Evolutionary conservation across 2,329 filamentous ascomycete species (phyloP).

Genomic region (Sporothrix euskadiensis): DNA sequence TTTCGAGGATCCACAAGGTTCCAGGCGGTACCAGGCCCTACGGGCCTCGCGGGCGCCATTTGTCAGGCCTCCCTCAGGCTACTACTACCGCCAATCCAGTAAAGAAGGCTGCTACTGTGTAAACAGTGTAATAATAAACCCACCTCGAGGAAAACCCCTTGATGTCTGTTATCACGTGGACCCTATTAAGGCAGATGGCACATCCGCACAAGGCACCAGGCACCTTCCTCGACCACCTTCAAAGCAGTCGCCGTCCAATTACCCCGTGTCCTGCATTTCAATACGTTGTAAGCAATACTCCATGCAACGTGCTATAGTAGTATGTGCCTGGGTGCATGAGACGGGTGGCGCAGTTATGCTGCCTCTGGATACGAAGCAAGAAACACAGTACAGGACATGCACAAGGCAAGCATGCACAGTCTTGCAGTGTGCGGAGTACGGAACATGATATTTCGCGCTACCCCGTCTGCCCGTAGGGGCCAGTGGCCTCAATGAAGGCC

Average conservation of each 20-base stretch:
- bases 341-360: not conserved
- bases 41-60: not conserved
- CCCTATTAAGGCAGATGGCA: too few relatives aligned
- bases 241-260: not conserved
- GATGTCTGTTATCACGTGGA: not conserved
- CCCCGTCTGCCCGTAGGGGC: too few relatives aligned
- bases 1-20: not conserved
- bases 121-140: too few relatives aligned
- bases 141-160: not conserved
- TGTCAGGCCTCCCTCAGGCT: conserved; percentile 2
- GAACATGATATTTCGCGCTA: too few relatives aligned
- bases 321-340: not conserved
- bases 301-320: not conserved
- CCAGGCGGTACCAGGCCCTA: not conserved
- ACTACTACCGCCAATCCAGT: not conserved
- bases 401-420: too few relatives aligned
- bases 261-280: too few relatives aligned
- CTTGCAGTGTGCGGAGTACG: too few relatives aligned
- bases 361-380: not conserved
- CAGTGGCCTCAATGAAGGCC: too few relatives aligned
- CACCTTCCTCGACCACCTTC: not conserved
- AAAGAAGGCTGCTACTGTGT: not conserved
- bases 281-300: too few relatives aligned
- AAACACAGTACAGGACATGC: too few relatives aligned
- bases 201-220: too few relatives aligned